Evolutionary conservation across 129 eudicot species (phyloP), one percentile per base, ranked within the genome.

Genomic region (sunflower (Helianthus annuus)): DNA sequence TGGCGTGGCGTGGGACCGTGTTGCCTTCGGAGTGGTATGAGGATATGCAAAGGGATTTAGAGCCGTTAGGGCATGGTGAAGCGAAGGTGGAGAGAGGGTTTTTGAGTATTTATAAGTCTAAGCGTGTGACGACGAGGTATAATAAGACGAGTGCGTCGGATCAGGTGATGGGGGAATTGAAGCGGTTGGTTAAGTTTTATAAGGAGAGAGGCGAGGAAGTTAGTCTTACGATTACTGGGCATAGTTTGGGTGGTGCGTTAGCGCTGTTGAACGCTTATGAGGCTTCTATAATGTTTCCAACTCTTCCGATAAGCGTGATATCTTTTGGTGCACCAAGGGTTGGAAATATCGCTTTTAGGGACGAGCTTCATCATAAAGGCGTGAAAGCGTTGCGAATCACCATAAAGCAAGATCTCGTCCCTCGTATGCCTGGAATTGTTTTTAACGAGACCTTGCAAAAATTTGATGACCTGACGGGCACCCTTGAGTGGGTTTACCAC

Each of bases 241-340:
- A 93, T 14, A 89, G 97, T 53, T 73, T 93, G 7, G 97, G 98
- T 6, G 95, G 96, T 1, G 96, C 98, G n/a, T 32, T 93, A 68
- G 91, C 91, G 0, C 71, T 84, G 2, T 78, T 93, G 5, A 87
- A 72, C 42, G 97, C 97, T 5, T 84, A 93, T 34, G 97, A 93
- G 65, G 91, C 89, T 4, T 83, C 89, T 22, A 49, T 66, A 10
- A 45, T 64, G 34, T 62, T 84, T 32, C 92, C 93, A 0, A 45
- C 64, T 17, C 73, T 92, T 0, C 89, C 96, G 0, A 72, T 92
- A 1, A 83, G 86, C 7, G 96, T 92, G 0, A 46, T 92, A 11
- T 92, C 97, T 2, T 92, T 92, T 6, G 97, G 87, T 2, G 83
- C 96, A 12, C 97, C 97, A 11, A 82, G 96, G 22, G 97, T 92